Conservation (phyloP, 2,329 filamentous ascomycete genomes). For the Penicillium sp. region DNA sequence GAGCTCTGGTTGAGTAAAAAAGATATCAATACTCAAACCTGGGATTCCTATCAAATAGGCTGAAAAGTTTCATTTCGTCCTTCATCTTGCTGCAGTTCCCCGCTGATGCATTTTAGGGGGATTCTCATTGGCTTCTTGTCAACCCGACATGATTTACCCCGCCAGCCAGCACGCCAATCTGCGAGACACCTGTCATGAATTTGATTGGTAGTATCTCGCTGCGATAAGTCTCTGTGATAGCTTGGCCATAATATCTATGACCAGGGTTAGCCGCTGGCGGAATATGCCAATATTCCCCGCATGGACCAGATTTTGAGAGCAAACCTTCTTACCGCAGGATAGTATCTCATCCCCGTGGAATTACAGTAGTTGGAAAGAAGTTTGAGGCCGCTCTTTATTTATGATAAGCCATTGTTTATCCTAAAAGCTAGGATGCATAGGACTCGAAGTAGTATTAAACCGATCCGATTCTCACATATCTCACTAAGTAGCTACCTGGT, state of each 20-base stretch:
- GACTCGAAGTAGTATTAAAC: too few relatives aligned
- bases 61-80: not conserved
- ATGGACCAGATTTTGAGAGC: not conserved
- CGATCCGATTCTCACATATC: too few relatives aligned
- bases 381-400: too few relatives aligned
- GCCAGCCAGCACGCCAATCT: not conserved
- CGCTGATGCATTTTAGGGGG: not conserved
- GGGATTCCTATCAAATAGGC: too few relatives aligned
- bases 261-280: not conserved
- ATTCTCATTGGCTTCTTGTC: conserved; percentile 14
- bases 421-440: too few relatives aligned
- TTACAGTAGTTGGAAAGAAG: too few relatives aligned
- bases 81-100: conserved; percentile 6
- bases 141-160: conserved; percentile 17
- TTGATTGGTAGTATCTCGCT: conserved; percentile 23
- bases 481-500: too few relatives aligned
- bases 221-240: conserved; percentile 6
- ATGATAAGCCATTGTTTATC: too few relatives aligned
- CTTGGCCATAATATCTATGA: not conserved
- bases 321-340: not conserved
- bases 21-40: not conserved
- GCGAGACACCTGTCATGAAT: not conserved
- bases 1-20: not conserved
- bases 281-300: not conserved
- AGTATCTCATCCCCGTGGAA: not conserved